Conservation (phyloP, 352 stramenopile genomes). For the Thraustochytrium sp. region DNA sequence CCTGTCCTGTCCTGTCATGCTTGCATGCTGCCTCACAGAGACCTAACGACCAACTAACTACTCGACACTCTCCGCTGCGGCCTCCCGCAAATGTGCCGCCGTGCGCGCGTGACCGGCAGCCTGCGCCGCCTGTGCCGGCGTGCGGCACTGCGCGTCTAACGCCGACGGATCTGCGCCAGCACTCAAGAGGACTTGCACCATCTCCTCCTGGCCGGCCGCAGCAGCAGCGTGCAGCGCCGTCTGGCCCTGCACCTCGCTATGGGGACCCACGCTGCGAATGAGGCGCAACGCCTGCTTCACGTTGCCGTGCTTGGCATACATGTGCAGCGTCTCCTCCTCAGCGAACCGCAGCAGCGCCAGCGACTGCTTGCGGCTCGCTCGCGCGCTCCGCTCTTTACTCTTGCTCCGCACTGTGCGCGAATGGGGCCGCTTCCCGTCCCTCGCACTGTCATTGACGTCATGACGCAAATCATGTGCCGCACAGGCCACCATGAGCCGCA, state of each 20-base stretch:
- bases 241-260: neutral
- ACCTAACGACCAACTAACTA: neutral
- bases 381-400: too few species aligned
- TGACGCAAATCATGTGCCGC: too few species aligned
- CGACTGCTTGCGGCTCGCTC: too few species aligned
- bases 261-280: neutral
- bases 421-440: too few species aligned
- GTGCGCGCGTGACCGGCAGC: neutral
- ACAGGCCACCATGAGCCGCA: too few species aligned
- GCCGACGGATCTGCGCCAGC: neutral
- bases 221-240: neutral
- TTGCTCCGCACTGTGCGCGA: too few species aligned
- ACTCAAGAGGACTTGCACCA: neutral
- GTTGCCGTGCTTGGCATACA: slow-evolving; percentile 11
- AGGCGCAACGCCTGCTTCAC: neutral
- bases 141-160: neutral
- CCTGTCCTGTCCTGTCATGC: too few species aligned
- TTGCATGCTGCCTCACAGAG: too few species aligned
- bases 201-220: neutral
- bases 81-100: neutral
- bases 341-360: neutral
- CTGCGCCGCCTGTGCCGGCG: neutral
- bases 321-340: neutral
- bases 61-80: neutral
- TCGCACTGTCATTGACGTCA: too few species aligned